These are phyloP conservation scores for Nannizziopsis arthrosporioides DNA, from an alignment of 2,329 filamentous ascomycete species.

Conservation along the genomic window DNA sequence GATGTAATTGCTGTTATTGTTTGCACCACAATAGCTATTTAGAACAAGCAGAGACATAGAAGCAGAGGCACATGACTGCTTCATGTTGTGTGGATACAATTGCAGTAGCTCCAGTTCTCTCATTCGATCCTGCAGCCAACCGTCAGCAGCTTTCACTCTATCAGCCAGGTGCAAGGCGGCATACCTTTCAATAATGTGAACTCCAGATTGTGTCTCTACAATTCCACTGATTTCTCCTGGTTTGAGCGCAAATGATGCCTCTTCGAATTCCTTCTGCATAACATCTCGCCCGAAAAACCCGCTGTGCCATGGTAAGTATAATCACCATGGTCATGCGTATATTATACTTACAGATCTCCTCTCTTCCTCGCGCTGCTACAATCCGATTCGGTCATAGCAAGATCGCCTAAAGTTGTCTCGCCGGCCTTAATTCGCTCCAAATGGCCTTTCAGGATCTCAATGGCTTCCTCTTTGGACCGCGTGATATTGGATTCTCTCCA, in stretches of 20 bases:
- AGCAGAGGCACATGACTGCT: neutral
- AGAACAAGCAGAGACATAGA: neutral
- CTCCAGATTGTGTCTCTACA: conserved; percentile 82
- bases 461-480: conserved; percentile 75
- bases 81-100: conserved; percentile 1
- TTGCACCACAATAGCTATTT: neutral
- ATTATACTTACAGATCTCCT: conserved; percentile 60
- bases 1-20: neutral
- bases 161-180: conserved; percentile 16
- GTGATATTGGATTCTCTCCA: conserved; percentile 89
- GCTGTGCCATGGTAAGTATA: conserved; percentile 28
- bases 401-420: conserved; percentile 58
- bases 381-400: conserved; percentile 82
- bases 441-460: conserved; percentile 61
- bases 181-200: conserved; percentile 93
- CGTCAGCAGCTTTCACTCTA: neutral
- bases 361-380: conserved; percentile 91
- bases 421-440: conserved; percentile 65
- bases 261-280: conserved; percentile 99
- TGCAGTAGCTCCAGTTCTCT: neutral
- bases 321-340: neutral
- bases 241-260: conserved; percentile 81
- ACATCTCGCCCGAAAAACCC: conserved; percentile 89
- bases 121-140: conserved; percentile 7
- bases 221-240: conserved; percentile 76